Base-by-base conservation (phyloP, 805 yeast genomes). In the Candida schatavii region DNA sequence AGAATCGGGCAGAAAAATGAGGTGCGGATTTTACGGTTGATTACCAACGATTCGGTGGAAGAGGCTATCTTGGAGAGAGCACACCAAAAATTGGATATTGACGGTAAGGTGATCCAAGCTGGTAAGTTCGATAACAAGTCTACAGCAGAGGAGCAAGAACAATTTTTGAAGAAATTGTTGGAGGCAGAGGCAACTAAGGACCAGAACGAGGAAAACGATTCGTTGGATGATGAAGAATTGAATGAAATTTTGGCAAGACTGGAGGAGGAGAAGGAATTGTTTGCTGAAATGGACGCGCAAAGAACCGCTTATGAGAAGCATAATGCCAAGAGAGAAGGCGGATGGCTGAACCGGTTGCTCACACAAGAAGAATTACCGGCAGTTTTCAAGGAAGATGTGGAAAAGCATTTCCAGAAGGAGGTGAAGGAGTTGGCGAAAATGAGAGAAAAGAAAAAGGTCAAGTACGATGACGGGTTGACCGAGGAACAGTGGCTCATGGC, bases 401-500 rank as follows among this genome's bases (percentile, higher is more conserved):
- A 75, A 4, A 64, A 59, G 22, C 75, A 77, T 49, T 69, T 79
- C 43, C 73, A 77, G 41, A 66, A 68, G 11, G 80, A 79, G 39
- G 68, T 68, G 22, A 75, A 77, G 36, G 75, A 74, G 28, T 64
- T 72, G 13, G 75, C 59, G 13, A 88, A 81, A 28, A 77, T 83
- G 35, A 80, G 98, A 57, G 90, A 85, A 52, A 84, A 95, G 43
- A 88, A 87, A 62, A 64, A 77, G 5, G 78, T 81, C n/a, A 84
- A 84, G 50, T 84, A 83, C 54, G 98, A 93, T 59, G 97, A 90
- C 51, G 83, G 84, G 20, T 65, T 90, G 52, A 84, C 95, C 5
- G 99, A 93, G 59, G 97, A 88, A 55, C 97, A 91, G 61, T 93
- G 97, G 95, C 61, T 84, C 39, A 79, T 80, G 59, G 88, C 88